Conservation (phyloP, 495 filamentous ascomycete genomes). For the Aspergillus nidulans region DNA sequence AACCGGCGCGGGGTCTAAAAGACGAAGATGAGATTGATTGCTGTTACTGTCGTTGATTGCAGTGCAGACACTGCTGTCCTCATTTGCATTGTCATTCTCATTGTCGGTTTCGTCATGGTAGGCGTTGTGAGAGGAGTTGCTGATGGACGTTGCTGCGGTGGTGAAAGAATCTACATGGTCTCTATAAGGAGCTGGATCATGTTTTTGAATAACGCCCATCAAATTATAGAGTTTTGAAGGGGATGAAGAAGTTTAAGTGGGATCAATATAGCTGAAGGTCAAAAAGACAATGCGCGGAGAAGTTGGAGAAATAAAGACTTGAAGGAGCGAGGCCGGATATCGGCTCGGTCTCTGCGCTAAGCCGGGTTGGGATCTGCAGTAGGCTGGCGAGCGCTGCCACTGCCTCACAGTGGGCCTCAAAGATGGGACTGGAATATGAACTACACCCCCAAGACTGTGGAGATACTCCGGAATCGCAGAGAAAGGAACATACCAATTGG, state of each 20-base stretch:
- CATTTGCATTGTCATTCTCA: no score
- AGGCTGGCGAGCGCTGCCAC: neutral
- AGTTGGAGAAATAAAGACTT: neutral
- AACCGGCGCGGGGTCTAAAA: slow-evolving; percentile 14
- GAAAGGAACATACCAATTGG: neutral
- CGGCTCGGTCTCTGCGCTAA: slow-evolving; percentile 7
- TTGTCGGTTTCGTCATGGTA: slow-evolving; percentile 1
- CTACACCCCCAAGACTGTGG: neutral
- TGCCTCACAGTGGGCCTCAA: neutral
- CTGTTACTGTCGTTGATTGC: slow-evolving; percentile 3
- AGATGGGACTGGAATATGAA: neutral
- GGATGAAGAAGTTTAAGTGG: neutral
- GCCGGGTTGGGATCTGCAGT: neutral
- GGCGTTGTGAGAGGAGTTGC: neutral
- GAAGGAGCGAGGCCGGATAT: neutral
- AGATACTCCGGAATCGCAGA: slow-evolving; percentile 1
- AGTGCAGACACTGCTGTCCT: slow-evolving; percentile 16
- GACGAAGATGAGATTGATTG: neutral
- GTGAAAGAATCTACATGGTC: slow-evolving; percentile 15
- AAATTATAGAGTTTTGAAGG: slow-evolving; percentile 2
- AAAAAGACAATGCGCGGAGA: neutral
- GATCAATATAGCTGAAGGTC: neutral
- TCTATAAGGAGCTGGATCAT: slow-evolving; percentile 3
- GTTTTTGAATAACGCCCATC: slow-evolving; percentile 13
- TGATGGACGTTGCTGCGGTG: neutral